phyloP scores from a whole-genome alignment of 2,329 filamentous ascomycete species.

The Parastagonospora avenae region DNA sequence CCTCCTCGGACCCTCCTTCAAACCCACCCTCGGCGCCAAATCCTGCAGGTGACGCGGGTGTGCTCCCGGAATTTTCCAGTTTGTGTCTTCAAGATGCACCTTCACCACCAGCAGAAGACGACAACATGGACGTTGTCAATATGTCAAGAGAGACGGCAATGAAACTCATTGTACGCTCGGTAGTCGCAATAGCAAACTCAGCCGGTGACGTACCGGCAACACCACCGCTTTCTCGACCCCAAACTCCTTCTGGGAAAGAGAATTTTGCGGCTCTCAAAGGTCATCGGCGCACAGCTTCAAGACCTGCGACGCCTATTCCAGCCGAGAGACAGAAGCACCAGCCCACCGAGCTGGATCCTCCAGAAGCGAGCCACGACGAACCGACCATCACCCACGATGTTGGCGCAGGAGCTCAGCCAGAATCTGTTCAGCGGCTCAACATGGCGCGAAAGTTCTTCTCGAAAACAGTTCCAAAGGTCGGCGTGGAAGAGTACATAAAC shows the following conservation, averaged over 20 bases:
- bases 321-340: conserved; percentile 48
- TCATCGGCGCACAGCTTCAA: conserved; percentile 44
- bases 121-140: conserved; percentile 70
- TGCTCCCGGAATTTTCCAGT: conserved; percentile 43
- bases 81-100: conserved; percentile 43
- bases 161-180: conserved; percentile 71
- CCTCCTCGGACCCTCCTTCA: conserved; percentile 36
- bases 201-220: conserved; percentile 82
- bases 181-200: conserved; percentile 67
- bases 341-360: conserved; percentile 51
- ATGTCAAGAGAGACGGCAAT: conserved; percentile 76
- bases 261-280: conserved; percentile 27
- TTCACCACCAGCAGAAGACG: conserved; percentile 46
- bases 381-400: conserved; percentile 52
- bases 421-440: conserved; percentile 79
- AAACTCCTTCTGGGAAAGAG: conserved; percentile 56
- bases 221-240: conserved; percentile 68
- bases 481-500: conserved; percentile 80
- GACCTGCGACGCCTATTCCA: conserved; percentile 48
- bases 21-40: conserved; percentile 39
- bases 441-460: conserved; percentile 94
- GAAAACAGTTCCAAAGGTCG: conserved; percentile 82
- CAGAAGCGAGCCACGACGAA: conserved; percentile 57
- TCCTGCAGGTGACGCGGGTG: conserved; percentile 48
- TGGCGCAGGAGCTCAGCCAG: conserved; percentile 71